Conservation (phyloP, 176 grass and related monocot genomes). For the Juncus effusus region DNA sequence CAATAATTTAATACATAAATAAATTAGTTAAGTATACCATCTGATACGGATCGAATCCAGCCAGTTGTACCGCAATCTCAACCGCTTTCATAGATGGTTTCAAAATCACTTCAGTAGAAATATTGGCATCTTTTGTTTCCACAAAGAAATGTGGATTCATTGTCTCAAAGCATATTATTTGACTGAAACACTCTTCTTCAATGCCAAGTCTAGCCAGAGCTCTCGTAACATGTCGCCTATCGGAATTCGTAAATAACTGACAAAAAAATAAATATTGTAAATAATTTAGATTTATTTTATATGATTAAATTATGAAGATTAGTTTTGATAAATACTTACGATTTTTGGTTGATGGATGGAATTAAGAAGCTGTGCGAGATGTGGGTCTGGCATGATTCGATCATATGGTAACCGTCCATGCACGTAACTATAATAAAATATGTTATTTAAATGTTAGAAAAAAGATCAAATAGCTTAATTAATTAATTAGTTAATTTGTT, state of each 20-base stretch:
- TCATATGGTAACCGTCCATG: constrained; percentile 83
- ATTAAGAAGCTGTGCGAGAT: constrained; percentile 47
- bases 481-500: not conserved
- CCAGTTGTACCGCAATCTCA: constrained; percentile 39
- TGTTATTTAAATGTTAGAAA: not conserved
- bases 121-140: not conserved
- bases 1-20: not conserved
- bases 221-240: constrained; percentile 50
- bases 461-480: not conserved
- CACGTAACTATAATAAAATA: constrained; percentile 56
- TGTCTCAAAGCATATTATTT: constrained; percentile 90
- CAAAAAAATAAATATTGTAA: not conserved
- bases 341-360: constrained; percentile 81
- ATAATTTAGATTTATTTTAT: not conserved
- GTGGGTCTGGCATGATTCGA: constrained; percentile 49
- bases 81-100: constrained; percentile 68
- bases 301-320: not conserved
- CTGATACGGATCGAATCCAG: constrained; percentile 49
- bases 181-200: constrained; percentile 55
- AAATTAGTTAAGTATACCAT: constrained; percentile 39
- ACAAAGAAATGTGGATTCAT: constrained; percentile 82
- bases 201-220: constrained; percentile 58
- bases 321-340: constrained; percentile 32
- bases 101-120: constrained; percentile 35
- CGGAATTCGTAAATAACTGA: constrained; percentile 95